Base-by-base conservation (phyloP, 225 moss, liverwort and hornwort genomes). In the Straminergon stramineum region DNA sequence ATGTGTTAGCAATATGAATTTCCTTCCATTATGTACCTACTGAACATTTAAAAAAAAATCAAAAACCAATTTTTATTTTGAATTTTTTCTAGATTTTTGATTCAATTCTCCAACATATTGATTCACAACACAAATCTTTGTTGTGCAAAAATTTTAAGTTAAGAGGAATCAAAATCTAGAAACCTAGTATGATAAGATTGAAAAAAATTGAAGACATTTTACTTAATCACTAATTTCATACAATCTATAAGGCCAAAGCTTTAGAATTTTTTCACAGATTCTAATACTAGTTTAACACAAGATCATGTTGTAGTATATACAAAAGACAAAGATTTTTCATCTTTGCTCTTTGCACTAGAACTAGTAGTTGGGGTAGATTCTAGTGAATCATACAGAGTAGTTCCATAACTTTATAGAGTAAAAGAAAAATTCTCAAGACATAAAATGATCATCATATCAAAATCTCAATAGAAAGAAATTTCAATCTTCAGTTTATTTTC, bases 311-410 rank as follows among this genome's bases (percentile, higher is more conserved):
- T 13, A 22, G 34, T 5, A 21, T 34, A 53, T 53, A 14, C 8
- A 34, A 76, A 53, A 34, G 22, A 31, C 2, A 52, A 53, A 51
- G 20, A 0, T 7, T 52, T 21, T 77, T 35, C 35, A 35, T 78
- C 78, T 55, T 9, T 1, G 1, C 3, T 52, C 21, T 76, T 52
- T 76, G 13, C 0, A 34, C 21, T 76, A 34, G 13, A 51, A 21
- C 0, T 23, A 2, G 2, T 0, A 15, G 0, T 55, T 53, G 0
- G 1, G 2, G 0, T 35, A 9, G 2, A 55, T 22, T 35, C 8
- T 77, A 5, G 5, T 22, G 5, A 77, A 77, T 22, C 1, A 55
- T 34, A 7, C 9, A 10, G 48, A 48, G 48, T 48, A 23, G 15
- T 37, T 15, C 35, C 1, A 6, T 35, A 9, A 15, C 15, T 37